Percentiles rank a stretch among this genome's conserved stretches.
Evolutionary conservation across 495 filamentous ascomycete species (phyloP).

Genomic region (Neurospora africana): DNA sequence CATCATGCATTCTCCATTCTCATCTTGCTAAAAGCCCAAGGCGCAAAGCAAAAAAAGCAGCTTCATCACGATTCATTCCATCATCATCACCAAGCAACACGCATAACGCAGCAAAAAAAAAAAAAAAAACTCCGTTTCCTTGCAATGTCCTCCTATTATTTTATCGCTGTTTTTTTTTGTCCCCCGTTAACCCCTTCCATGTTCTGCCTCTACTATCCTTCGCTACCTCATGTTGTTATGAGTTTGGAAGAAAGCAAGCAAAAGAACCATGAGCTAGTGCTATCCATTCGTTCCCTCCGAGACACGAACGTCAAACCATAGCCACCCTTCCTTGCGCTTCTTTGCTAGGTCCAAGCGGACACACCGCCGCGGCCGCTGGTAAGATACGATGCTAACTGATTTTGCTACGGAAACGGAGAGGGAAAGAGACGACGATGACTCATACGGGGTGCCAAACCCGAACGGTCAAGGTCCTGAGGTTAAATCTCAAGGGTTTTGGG

Average conservation of each 20-base stretch:
- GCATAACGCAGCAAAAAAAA: not conserved
- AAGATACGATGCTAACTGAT: not conserved
- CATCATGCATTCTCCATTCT: not conserved
- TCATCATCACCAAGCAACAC: not conserved
- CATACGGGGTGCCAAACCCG: not conserved
- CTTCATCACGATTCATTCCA: not conserved
- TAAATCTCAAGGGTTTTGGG: not conserved
- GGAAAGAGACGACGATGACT: not conserved
- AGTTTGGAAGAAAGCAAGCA: not conserved
- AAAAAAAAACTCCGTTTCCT: not conserved
- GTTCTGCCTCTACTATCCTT: not conserved
- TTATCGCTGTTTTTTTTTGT: not conserved
- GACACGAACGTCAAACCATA: not conserved
- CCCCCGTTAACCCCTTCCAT: not conserved
- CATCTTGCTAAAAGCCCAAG: not conserved
- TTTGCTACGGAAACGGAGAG: not conserved
- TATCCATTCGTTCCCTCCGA: not conserved
- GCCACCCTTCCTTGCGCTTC: not conserved
- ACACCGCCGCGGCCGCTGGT: not conserved
- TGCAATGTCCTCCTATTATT: not conserved
- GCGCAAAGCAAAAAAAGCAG: not conserved
- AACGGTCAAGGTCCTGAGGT: not conserved
- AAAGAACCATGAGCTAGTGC: not conserved
- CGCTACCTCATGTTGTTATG: not conserved
- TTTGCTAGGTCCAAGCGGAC: not conserved